Evolutionary conservation across 164 flowering plant species (phyloP).

Genomic region (Berberis thunbergii): DNA sequence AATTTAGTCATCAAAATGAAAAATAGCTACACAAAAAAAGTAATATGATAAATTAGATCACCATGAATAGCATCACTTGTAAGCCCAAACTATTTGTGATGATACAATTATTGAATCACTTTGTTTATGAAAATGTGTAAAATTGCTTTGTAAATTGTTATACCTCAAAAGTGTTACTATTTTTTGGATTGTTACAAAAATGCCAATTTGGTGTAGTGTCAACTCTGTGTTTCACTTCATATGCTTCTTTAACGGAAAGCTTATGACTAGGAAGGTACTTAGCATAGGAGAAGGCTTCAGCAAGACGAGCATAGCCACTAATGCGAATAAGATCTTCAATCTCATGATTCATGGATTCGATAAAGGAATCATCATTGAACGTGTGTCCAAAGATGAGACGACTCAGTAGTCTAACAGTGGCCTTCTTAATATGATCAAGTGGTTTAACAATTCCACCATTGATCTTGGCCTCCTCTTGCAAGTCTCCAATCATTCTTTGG

Average conservation of each 20-base stretch:
- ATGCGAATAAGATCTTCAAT: constrained; percentile 7
- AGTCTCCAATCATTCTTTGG: background rate
- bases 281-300: constrained; percentile 6
- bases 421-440: background rate
- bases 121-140: no score
- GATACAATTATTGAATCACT: no score
- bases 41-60: no score
- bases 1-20: no score
- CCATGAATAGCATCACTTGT: no score
- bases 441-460: constrained; percentile 12
- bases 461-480: constrained; percentile 7
- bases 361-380: constrained; percentile 3
- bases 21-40: no score
- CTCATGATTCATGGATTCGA: constrained; percentile 1
- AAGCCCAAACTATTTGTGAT: no score
- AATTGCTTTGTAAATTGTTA: no score
- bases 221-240: constrained; percentile 4
- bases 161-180: no score
- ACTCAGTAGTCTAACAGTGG: background rate
- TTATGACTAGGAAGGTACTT: constrained; percentile 7
- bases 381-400: background rate
- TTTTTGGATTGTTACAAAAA: no score
- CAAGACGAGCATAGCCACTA: constrained; percentile 6
- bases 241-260: background rate
- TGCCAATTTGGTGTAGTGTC: no score